Evolutionary conservation across 169 alveolate genomes (phyloP).

Genomic region (Ichthyophthirius multifiliis): DNA sequence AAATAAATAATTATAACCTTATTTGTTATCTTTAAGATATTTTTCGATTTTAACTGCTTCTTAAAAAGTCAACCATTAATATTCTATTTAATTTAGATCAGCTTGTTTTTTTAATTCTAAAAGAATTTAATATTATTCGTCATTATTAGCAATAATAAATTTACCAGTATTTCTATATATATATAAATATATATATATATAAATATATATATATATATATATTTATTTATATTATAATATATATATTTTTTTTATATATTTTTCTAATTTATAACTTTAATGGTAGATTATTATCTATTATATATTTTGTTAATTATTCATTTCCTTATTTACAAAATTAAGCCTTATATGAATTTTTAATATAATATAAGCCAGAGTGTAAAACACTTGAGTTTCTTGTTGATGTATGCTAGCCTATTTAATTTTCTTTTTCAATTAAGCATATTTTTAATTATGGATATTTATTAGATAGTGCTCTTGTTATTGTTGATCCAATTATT

Average conservation of each 20-base stretch:
- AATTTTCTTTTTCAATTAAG: slow-evolving; percentile 50
- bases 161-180: slow-evolving; percentile 51
- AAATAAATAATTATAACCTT: slow-evolving; percentile 35
- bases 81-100: slow-evolving; percentile 43
- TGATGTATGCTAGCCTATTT: slow-evolving; percentile 58
- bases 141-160: slow-evolving; percentile 37
- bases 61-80: slow-evolving; percentile 36
- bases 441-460: slow-evolving; percentile 19
- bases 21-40: slow-evolving; percentile 29
- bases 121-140: slow-evolving; percentile 42
- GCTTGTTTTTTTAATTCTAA: slow-evolving; percentile 45
- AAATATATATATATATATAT: too few species aligned
- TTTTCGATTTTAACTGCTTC: slow-evolving; percentile 54
- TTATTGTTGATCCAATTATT: slow-evolving; percentile 15
- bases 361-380: slow-evolving; percentile 70
- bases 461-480: slow-evolving; percentile 27
- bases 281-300: slow-evolving; percentile 36
- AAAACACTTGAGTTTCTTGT: slow-evolving; percentile 69
- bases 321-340: slow-evolving; percentile 56
- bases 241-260: not conserved
- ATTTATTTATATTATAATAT: too few species aligned
- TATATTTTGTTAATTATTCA: slow-evolving; percentile 26
- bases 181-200: too few species aligned
- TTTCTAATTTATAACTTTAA: not conserved
- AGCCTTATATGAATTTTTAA: slow-evolving; percentile 55